Evolutionary conservation across 345 rosid species (phyloP).

Genomic region (Ceriops tagal): DNA sequence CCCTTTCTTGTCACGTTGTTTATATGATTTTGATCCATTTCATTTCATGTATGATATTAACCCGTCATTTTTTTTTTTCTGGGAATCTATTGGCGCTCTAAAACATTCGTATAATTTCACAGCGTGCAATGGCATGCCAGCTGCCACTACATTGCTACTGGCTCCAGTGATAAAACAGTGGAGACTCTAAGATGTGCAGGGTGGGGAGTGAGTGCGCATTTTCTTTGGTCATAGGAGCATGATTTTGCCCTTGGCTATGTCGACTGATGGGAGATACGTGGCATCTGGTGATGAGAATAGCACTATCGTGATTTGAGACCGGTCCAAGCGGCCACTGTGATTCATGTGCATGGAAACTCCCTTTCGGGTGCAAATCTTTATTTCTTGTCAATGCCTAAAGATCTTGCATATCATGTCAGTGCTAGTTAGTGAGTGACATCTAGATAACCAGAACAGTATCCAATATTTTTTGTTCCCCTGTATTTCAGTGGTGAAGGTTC

Average conservation of each 20-base stretch:
- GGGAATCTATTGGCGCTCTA: not conserved
- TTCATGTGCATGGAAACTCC: conserved; percentile 86
- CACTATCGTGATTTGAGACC: conserved; percentile 95
- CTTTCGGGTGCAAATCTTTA: conserved; percentile 55
- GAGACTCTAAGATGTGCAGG: conserved; percentile 83
- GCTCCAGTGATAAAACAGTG: conserved; percentile 87
- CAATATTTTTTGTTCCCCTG: not conserved
- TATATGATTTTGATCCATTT: too few species aligned
- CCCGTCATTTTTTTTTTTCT: too few species aligned
- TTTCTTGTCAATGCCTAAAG: not conserved
- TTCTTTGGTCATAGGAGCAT: conserved; percentile 79
- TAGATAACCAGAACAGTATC: not conserved
- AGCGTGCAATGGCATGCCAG: conserved; percentile 96
- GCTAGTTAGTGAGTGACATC: not conserved
- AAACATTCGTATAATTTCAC: conserved; percentile 33
- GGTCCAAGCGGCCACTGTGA: conserved; percentile 82
- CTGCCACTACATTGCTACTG: conserved; percentile 91
- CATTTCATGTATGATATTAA: not conserved
- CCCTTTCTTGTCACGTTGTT: too few species aligned
- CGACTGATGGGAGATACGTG: conserved; percentile 89
- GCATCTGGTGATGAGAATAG: conserved; percentile 99
- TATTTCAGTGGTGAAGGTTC: conserved; percentile 78
- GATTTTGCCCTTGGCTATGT: conserved; percentile 84
- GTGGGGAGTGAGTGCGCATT: conserved; percentile 84
- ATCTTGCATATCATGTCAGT: not conserved